Conservation (phyloP, 2,329 filamentous ascomycete genomes). For the Neophaeococcomyces aloes region DNA sequence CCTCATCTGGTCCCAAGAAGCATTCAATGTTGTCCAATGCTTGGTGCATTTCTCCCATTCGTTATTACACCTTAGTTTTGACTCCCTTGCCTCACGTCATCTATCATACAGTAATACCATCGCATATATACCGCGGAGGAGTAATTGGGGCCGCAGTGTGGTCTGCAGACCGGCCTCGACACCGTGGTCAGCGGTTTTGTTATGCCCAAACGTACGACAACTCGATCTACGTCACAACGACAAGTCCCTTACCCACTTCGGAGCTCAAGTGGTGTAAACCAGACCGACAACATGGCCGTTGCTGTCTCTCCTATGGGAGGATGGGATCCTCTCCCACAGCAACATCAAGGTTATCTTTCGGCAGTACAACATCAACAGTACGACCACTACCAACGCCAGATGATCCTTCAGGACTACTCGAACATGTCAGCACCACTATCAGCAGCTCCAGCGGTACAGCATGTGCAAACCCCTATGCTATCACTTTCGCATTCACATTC, state of each 20-base stretch:
- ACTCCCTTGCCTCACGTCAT: background rate
- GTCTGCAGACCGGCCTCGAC: background rate
- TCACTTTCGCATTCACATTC: constrained; percentile 2
- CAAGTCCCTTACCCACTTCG: constrained; percentile 5
- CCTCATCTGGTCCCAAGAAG: constrained; percentile 1
- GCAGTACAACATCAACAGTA: constrained; percentile 1
- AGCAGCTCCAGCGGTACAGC: constrained; percentile 11
- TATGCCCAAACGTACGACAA: constrained; percentile 6
- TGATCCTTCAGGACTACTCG: background rate
- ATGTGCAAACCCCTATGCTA: constrained; percentile 7
- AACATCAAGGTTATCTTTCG: constrained; percentile 1
- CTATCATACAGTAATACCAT: background rate
- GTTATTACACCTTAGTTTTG: constrained; percentile 5
- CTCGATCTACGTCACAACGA: constrained; percentile 1
- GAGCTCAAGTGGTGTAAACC: background rate
- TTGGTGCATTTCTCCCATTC: background rate
- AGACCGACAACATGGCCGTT: constrained; percentile 1
- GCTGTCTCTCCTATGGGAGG: constrained; percentile 3
- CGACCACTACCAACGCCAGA: constrained; percentile 13
- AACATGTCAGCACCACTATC: constrained; percentile 11
- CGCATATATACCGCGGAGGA: constrained; percentile 1
- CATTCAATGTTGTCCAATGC: constrained; percentile 5
- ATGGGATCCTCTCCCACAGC: background rate
- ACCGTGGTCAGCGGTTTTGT: background rate
- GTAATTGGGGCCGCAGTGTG: background rate